Percentiles rank a stretch among this genome's conserved stretches.
phyloP scores from a whole-genome alignment of 2,329 filamentous ascomycete genomes.

The Cercospora janseana region DNA sequence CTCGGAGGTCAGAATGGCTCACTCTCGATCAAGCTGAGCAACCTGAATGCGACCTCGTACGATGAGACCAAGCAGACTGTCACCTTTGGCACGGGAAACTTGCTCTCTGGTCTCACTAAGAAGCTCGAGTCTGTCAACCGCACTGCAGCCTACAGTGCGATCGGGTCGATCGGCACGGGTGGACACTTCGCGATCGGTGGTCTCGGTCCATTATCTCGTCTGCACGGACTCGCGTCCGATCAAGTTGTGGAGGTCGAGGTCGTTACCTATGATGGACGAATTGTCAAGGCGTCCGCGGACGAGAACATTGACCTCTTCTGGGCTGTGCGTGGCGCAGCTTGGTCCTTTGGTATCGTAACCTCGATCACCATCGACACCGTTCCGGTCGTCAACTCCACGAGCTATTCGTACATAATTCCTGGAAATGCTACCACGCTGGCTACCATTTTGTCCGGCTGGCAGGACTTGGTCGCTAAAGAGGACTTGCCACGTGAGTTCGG shows the following conservation, averaged over 20 bases:
- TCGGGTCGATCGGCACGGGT: constrained; percentile 17
- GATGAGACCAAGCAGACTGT: constrained; percentile 1
- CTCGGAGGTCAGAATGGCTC: constrained; percentile 19
- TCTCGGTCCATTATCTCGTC: constrained; percentile 48
- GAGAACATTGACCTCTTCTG: constrained; percentile 31
- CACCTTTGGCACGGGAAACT: constrained; percentile 14
- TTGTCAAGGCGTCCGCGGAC: constrained; percentile 40
- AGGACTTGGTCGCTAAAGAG: constrained; percentile 19
- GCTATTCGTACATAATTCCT: constrained; percentile 22
- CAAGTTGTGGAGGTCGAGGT: constrained; percentile 44
- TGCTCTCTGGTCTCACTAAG: constrained; percentile 8
- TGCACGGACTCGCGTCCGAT: constrained; percentile 55
- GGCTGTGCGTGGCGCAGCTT: constrained; percentile 29
- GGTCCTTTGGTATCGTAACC: constrained; percentile 32
- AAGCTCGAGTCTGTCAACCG: constrained; percentile 4
- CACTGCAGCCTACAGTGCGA: constrained; percentile 6
- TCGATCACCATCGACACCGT: constrained; percentile 25
- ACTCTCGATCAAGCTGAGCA: constrained; percentile 11
- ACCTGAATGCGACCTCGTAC: constrained; percentile 10
- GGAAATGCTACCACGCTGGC: constrained; percentile 14
- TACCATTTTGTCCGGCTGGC: constrained; percentile 18
- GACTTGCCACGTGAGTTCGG: constrained; percentile 20
- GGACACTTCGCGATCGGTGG: constrained; percentile 24
- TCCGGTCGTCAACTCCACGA: constrained; percentile 23
- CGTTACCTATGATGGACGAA: constrained; percentile 41